Conservation (phyloP, 108 stramenopile genomes). For the Nitzschia inconspicua region DNA sequence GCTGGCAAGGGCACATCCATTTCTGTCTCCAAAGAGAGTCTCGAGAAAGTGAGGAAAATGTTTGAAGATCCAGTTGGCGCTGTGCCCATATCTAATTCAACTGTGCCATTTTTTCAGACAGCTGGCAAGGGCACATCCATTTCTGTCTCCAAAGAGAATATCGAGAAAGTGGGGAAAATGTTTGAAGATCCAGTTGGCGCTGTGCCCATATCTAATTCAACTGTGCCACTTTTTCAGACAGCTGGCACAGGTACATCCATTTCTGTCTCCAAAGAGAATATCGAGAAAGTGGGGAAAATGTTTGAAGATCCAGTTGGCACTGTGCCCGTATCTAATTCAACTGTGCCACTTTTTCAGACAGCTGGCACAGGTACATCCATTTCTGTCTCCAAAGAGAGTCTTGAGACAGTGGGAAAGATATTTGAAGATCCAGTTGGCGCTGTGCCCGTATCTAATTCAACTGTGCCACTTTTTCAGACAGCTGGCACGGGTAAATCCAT, state of each 20-base stretch:
- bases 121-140: too few relatives aligned
- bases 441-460: too few relatives aligned
- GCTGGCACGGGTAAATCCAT: neutral
- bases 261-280: slow-evolving; percentile 16
- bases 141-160: neutral
- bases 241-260: slow-evolving; percentile 21
- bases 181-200: neutral
- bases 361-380: too few relatives aligned
- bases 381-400: too few relatives aligned
- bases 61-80: neutral
- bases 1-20: slow-evolving; percentile 20
- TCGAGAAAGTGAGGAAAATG: slow-evolving; percentile 9
- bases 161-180: too few relatives aligned
- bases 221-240: slow-evolving; percentile 16
- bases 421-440: too few relatives aligned
- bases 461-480: neutral
- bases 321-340: too few relatives aligned
- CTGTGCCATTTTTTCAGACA: too few relatives aligned
- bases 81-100: too few relatives aligned
- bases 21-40: slow-evolving; percentile 15
- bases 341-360: too few relatives aligned
- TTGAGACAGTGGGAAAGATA: too few relatives aligned
- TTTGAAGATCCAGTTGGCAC: too few relatives aligned
- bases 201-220: neutral
- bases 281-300: slow-evolving; percentile 12